phyloP scores from a whole-genome alignment of 495 filamentous ascomycete genomes.

The Neurospora africana region DNA sequence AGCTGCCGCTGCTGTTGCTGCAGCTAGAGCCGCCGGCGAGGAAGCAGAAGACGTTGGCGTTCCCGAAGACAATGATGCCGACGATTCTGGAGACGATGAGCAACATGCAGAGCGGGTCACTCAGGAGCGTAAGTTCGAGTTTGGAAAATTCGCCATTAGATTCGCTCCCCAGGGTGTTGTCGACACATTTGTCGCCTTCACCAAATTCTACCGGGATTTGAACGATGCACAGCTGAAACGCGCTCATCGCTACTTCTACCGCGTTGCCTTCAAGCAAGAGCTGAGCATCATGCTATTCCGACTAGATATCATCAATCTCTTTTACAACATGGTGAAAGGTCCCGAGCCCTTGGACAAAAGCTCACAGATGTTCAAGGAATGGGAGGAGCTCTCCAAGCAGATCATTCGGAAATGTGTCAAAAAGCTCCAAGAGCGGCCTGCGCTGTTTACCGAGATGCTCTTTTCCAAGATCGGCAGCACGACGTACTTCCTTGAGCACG shows the following conservation, averaged over 20 bases:
- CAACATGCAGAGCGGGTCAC: slow-evolving; percentile 53
- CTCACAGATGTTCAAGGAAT: slow-evolving; percentile 63
- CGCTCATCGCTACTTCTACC: slow-evolving; percentile 89
- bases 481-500: slow-evolving; percentile 77
- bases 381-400: slow-evolving; percentile 82
- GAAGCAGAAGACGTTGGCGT: slow-evolving; percentile 14
- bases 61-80: slow-evolving; percentile 38
- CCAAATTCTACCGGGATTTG: slow-evolving; percentile 74
- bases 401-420: slow-evolving; percentile 63
- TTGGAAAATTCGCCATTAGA: slow-evolving; percentile 66
- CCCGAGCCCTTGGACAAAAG: slow-evolving; percentile 62
- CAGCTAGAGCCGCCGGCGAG: slow-evolving; percentile 4
- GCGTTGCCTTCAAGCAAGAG: slow-evolving; percentile 88
- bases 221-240: slow-evolving; percentile 75
- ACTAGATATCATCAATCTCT: slow-evolving; percentile 77
- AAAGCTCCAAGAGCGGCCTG: slow-evolving; percentile 74
- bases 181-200: slow-evolving; percentile 78
- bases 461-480: slow-evolving; percentile 88
- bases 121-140: slow-evolving; percentile 89
- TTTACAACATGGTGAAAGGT: slow-evolving; percentile 89
- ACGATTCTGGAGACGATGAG: slow-evolving; percentile 68
- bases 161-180: slow-evolving; percentile 78
- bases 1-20: slow-evolving; percentile 11
- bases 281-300: slow-evolving; percentile 81
- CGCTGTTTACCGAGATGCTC: slow-evolving; percentile 75